Conservation (phyloP, 148 eudicot genomes). For the Oxyria digyna region DNA sequence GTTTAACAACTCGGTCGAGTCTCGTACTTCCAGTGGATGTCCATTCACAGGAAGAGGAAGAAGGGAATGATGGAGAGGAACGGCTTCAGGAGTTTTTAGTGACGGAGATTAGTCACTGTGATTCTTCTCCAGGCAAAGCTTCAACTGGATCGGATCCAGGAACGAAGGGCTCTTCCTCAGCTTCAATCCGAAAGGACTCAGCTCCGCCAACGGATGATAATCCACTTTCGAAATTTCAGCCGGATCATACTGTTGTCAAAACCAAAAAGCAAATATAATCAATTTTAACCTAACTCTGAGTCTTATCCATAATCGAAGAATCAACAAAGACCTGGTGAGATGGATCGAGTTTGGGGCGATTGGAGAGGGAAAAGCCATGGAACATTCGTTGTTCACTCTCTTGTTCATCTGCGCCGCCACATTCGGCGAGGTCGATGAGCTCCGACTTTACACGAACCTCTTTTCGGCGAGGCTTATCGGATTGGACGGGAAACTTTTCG, state of each 20-base stretch:
- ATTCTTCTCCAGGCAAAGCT: slow-evolving; percentile 42
- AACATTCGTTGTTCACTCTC: too few species aligned
- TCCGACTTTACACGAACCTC: too few species aligned
- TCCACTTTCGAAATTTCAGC: background rate
- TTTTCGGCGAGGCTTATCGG: too few species aligned
- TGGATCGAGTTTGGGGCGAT: slow-evolving; percentile 38
- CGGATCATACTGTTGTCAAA: background rate
- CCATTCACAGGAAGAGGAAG: slow-evolving; percentile 48
- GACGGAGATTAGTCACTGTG: slow-evolving; percentile 51
- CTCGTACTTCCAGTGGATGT: slow-evolving; percentile 89
- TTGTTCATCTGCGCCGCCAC: too few species aligned
- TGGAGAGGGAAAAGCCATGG: slow-evolving; percentile 9
- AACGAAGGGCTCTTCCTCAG: slow-evolving; percentile 71
- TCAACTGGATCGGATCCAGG: slow-evolving; percentile 78
- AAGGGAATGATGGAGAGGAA: slow-evolving; percentile 62
- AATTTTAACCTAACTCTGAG: background rate
- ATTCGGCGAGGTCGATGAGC: too few species aligned
- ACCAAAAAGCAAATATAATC: background rate
- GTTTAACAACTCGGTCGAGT: slow-evolving; percentile 50
- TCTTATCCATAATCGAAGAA: background rate
- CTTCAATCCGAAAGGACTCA: slow-evolving; percentile 75
- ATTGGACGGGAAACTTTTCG: too few species aligned
- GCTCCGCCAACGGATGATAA: slow-evolving; percentile 66
- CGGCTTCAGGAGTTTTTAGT: slow-evolving; percentile 57
- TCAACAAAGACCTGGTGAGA: slow-evolving; percentile 15